These are phyloP conservation scores for Rhizoclosmatium globosum DNA, from an alignment of 192 early-diverging fungal species.

Conservation along the genomic window DNA sequence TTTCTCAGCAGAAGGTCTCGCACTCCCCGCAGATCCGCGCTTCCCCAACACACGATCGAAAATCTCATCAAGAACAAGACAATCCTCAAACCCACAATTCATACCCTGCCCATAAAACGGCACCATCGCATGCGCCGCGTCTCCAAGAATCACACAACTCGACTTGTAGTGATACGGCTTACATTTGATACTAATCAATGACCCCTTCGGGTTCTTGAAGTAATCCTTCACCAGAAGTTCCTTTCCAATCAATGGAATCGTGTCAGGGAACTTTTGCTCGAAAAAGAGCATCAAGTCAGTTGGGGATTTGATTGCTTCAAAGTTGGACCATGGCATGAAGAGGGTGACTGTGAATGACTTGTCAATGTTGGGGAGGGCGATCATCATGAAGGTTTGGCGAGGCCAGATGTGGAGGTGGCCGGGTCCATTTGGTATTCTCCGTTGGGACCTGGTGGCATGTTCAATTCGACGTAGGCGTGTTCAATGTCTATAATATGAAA, in stretches of 20 bases:
- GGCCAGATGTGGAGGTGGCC: constrained; percentile 99
- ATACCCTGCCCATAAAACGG: constrained; percentile 97
- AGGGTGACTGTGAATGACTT: constrained; percentile 95
- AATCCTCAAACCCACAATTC: constrained; percentile 99
- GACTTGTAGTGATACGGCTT: constrained; percentile 87
- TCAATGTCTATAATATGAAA: constrained; percentile 68
- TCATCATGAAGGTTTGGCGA: constrained; percentile 94
- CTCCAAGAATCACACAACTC: constrained; percentile 83
- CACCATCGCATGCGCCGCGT: constrained; percentile 98
- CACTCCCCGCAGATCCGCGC: constrained; percentile 1
- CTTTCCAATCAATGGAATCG: constrained; percentile 83
- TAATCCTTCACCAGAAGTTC: constrained; percentile 77
- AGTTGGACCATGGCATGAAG: constrained; percentile 92
- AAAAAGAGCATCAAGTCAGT: constrained; percentile 20
- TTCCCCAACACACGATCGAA: constrained; percentile 45
- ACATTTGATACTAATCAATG: constrained; percentile 85
- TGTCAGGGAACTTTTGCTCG: constrained; percentile 65
- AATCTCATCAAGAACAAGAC: constrained; percentile 72
- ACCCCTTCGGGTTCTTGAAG: constrained; percentile 79
- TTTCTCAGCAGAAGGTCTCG: constrained; percentile 44
- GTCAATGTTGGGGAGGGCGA: constrained; percentile 94
- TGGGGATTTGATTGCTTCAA: constrained; percentile 49
- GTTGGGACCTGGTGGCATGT: constrained; percentile 72
- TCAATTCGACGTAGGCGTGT: constrained; percentile 91
- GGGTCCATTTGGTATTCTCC: constrained; percentile 84